phyloP scores from a whole-genome alignment of 1,139 yeast genomes.

The Kurtzmaniella quercitrusa region DNA sequence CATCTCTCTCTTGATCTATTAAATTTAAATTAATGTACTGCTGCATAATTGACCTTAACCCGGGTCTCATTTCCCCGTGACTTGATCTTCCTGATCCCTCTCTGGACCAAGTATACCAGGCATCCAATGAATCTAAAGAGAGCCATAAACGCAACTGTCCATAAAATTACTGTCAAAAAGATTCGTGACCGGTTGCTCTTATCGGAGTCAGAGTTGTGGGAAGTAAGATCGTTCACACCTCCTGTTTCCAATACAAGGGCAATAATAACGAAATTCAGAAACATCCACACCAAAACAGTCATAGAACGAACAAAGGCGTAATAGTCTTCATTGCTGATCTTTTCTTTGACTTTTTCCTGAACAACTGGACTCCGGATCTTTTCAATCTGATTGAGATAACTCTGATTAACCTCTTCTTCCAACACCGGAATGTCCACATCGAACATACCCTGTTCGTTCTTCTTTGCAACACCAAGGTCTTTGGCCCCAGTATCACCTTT shows the following conservation, averaged over 20 bases:
- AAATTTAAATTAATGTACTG: neutral
- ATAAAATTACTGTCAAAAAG: slow-evolving; percentile 67
- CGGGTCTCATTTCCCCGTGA: neutral
- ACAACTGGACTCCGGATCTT: slow-evolving; percentile 48
- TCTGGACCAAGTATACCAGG: slow-evolving; percentile 47
- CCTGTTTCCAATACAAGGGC: slow-evolving; percentile 73
- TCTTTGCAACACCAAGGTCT: slow-evolving; percentile 53
- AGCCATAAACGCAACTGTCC: slow-evolving; percentile 82
- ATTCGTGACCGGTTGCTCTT: slow-evolving; percentile 31
- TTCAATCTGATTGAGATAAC: slow-evolving; percentile 58
- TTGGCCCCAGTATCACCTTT: slow-evolving; percentile 45
- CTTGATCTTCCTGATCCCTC: slow-evolving; percentile 24
- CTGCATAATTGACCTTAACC: neutral
- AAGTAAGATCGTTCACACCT: slow-evolving; percentile 43
- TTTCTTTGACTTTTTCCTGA: slow-evolving; percentile 29
- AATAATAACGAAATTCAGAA: slow-evolving; percentile 66
- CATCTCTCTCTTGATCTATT: neutral
- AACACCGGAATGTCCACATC: slow-evolving; percentile 71
- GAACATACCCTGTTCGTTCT: slow-evolving; percentile 59
- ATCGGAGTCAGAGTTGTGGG: slow-evolving; percentile 11
- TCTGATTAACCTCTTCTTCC: slow-evolving; percentile 55
- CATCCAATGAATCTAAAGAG: slow-evolving; percentile 71
- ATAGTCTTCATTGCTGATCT: slow-evolving; percentile 54
- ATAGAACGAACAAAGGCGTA: slow-evolving; percentile 78
- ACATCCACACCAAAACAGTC: slow-evolving; percentile 76